A percentile compares a stretch with the other conserved stretches of the same genome.
Conservation (phyloP, 176 grass and related monocot species). For the Avena eriantha region DNA sequence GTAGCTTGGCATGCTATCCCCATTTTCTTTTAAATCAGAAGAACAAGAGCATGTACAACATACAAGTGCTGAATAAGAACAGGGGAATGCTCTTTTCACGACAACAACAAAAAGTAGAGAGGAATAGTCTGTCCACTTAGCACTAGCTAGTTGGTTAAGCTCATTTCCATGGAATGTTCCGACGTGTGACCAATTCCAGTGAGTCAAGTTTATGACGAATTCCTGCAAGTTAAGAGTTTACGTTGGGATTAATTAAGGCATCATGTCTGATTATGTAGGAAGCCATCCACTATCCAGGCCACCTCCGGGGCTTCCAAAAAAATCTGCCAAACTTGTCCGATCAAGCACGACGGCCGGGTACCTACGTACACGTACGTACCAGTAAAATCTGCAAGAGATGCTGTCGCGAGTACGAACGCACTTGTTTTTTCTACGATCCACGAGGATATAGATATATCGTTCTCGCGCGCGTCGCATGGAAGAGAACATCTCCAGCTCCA, state of each 20-base stretch:
- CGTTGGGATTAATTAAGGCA: constrained; percentile 13
- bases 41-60: background rate
- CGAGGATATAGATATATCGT: background rate
- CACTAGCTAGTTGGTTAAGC: background rate
- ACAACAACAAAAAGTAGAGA: too few species aligned
- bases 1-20: background rate
- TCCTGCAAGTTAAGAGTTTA: background rate
- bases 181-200: background rate
- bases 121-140: too few species aligned
- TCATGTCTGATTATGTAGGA: background rate
- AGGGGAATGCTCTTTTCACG: background rate
- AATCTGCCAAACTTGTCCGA: constrained; percentile 51
- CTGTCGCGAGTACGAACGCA: background rate
- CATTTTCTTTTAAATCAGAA: background rate
- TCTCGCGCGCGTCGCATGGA: constrained; percentile 1
- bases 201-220: background rate
- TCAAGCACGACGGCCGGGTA: constrained; percentile 6
- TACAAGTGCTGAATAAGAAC: background rate
- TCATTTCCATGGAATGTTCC: background rate
- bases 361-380: background rate
- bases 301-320: constrained; percentile 36
- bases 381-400: constrained; percentile 20
- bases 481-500: constrained; percentile 20
- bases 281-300: background rate
- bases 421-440: background rate